Base-by-base conservation (phyloP, 2,329 filamentous ascomycete genomes). In the Cadophora sp. region DNA sequence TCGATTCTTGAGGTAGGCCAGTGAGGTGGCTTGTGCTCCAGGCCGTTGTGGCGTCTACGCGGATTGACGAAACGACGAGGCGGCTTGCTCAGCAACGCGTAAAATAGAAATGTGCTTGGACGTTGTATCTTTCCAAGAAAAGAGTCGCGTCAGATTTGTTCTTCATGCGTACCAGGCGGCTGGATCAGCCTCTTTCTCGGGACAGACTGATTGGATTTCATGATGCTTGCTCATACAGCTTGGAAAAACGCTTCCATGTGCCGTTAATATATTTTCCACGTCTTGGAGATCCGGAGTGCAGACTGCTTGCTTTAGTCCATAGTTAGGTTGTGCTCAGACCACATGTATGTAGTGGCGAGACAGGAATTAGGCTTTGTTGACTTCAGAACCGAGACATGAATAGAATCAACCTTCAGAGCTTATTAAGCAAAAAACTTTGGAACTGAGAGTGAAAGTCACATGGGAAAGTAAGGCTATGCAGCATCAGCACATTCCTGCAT, bases 231-330 rank as follows among this genome's bases (percentile, higher is more conserved):
- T 59, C 22, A 11, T 43, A 59, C 55, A 24, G 31, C 34, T 26
- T n/a, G 31, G 37, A 58, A 37, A 19, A 53, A 27, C 24, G 8
- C 27, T 56, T 34, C 53, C 53, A 58, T 19, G 55, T 58, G 55
- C 55, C 31, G 19, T n/a, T 14, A 24, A 37, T 9, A 27, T 56
- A 43, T 58, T 58, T n/a, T 19, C 56, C 56, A 59, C 56, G 26
- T 26, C 22, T 43, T 26, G 56, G 12, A 43, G 22, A 59, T 59
- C 56, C 24, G 56, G 34, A 59, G 56, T 59, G 56, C 56, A 59
- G 31, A 40, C 14, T 24, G 12, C 31, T 16, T 22, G 55, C 31
- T 24, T 34, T 37, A 37, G 43, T n/a, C 22, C 56, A n/a, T 24
- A 12, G 27, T 55, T 55, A 55, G 51, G 51, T 55, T n/a, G 51